phyloP scores from a whole-genome alignment of 2,329 filamentous ascomycete species.

The Arthroderma sp. region DNA sequence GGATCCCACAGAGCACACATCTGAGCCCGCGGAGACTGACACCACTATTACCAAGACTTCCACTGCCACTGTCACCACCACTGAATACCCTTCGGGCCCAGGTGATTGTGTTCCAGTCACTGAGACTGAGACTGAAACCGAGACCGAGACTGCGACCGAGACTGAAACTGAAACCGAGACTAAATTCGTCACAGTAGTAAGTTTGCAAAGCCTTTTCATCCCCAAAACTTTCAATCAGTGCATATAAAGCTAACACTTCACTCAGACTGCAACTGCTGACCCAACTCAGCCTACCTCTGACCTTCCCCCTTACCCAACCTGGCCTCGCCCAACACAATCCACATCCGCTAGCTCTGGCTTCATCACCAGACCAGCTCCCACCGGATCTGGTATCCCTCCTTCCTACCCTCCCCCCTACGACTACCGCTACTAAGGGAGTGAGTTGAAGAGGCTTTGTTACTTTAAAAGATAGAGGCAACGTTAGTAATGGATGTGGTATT shows the following conservation, averaged over 20 bases:
- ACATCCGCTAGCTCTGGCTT: not conserved
- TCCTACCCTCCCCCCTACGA: too few species aligned
- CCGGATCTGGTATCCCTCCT: not conserved
- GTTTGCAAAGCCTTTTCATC: not conserved
- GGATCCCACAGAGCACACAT: not conserved
- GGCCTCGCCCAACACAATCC: too few species aligned
- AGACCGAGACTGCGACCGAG: slow-evolving; percentile 20
- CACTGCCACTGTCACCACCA: not conserved
- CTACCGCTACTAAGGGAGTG: too few species aligned
- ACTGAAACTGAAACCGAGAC: not conserved
- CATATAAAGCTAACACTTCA: not conserved
- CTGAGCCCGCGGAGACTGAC: slow-evolving; percentile 3
- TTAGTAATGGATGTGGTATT: too few species aligned
- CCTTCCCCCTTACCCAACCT: slow-evolving; percentile 1
- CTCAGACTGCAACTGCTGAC: not conserved
- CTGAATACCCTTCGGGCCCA: not conserved
- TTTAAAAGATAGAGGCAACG: too few species aligned
- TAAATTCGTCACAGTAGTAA: not conserved
- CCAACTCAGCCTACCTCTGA: not conserved
- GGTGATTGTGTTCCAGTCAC: slow-evolving; percentile 15
- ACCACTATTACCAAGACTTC: slow-evolving; percentile 17
- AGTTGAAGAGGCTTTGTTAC: too few species aligned
- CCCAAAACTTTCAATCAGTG: not conserved
- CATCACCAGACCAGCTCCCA: not conserved
- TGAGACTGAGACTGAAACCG: slow-evolving; percentile 22